Evolutionary conservation across 2,329 filamentous ascomycete species (phyloP), one percentile per base, ranked within the genome.

Genomic region (Ophiognomonia clavigignenti-juglandacearum): DNA sequence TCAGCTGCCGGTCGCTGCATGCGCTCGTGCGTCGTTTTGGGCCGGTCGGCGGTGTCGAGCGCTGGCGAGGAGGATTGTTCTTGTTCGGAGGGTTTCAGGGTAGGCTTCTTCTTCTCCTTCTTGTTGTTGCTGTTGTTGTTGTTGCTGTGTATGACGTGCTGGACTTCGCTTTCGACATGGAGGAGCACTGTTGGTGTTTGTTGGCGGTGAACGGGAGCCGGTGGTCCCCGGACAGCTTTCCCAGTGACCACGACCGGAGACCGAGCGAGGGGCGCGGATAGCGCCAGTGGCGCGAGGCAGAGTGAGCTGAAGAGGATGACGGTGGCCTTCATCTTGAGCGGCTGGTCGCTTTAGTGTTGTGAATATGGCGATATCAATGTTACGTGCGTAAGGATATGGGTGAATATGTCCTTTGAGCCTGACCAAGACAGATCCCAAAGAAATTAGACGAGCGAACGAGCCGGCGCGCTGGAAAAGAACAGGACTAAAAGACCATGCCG

Each of bases 141-240:
- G n/a, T n/a, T n/a, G n/a, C n/a, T n/a, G n/a, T n/a, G n/a, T n/a
- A n/a, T n/a, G n/a, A n/a, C n/a, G n/a, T n/a, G n/a, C n/a, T n/a
- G n/a, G n/a, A n/a, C n/a, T n/a, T n/a, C n/a, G n/a, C n/a, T n/a
- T n/a, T n/a, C n/a, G n/a, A n/a, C n/a, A n/a, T n/a, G n/a, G n/a
- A n/a, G n/a, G n/a, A n/a, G n/a, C n/a, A n/a, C n/a, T n/a, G n/a
- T n/a, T n/a, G n/a, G n/a, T n/a, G n/a, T n/a, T n/a, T 43, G 50
- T 61, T 62, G 43, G 59, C 51, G 45, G 59, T 53, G 14, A 42
- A 14, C 6, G 50, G 40, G n/a, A 54, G 53, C 18, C 44, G 31
- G n/a, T 29, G 23, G 4, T 34, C 41, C 11, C 51, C 48, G n/a
- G 22, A 48, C n/a, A 13, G 43, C 20, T 11, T 44, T 45, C 22